Evolutionary conservation across 805 yeast species (phyloP).

Genomic region (Ogataea nitratoaversa): DNA sequence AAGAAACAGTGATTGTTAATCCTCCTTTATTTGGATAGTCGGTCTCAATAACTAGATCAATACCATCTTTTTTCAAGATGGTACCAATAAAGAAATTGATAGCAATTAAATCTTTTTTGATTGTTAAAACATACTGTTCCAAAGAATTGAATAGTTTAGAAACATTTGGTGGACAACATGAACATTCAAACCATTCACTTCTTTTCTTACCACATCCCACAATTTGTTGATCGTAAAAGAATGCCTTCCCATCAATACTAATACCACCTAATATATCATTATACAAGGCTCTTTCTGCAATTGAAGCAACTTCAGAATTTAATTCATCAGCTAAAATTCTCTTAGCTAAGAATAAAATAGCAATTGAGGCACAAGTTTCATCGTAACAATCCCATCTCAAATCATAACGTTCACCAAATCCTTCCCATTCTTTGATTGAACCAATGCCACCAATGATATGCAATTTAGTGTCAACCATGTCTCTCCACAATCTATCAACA

Average conservation of each 20-base stretch:
- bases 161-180: conserved; percentile 29
- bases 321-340: conserved; percentile 14
- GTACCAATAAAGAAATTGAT: conserved; percentile 17
- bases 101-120: conserved; percentile 8
- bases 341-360: conserved; percentile 17
- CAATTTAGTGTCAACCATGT: conserved; percentile 21
- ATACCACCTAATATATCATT: conserved; percentile 25
- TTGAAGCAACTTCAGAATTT: conserved; percentile 14
- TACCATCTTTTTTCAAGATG: conserved; percentile 2
- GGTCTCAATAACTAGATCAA: conserved; percentile 6
- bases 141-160: conserved; percentile 21
- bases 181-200: conserved; percentile 19
- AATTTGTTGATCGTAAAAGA: conserved; percentile 23
- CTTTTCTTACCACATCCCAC: conserved; percentile 14
- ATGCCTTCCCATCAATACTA: conserved; percentile 21
- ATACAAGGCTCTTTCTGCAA: conserved; percentile 22
- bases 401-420: conserved; percentile 24
- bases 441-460: conserved; percentile 28
- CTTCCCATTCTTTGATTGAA: conserved; percentile 21
- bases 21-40: conserved; percentile 16
- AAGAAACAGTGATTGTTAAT: conserved; percentile 3
- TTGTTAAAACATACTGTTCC: conserved; percentile 16
- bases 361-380: conserved; percentile 28
- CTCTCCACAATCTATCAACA: conserved; percentile 15
- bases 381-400: conserved; percentile 23